Evolutionary conservation across 305 asterid species (phyloP), one percentile per base, ranked within the genome.

Genomic region (Galium porrigens): DNA sequence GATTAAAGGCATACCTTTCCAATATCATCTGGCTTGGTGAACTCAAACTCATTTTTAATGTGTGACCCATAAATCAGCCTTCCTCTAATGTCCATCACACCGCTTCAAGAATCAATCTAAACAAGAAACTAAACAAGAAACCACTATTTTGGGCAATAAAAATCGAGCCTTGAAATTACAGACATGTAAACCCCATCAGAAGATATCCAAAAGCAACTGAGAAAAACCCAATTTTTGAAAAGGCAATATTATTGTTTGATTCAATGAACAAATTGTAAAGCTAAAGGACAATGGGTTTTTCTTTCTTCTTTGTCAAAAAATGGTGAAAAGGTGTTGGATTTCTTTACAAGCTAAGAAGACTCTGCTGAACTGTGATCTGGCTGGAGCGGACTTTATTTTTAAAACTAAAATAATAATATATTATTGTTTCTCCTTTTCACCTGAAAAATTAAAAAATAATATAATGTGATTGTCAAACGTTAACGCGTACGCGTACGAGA

Each of bases 61-160:
- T 89, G 97, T 69, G 97, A 89, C 68, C 95, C 97, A 76, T 94
- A 88, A 74, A 87, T 81, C 42, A 89, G 94, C 76, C 94, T 83
- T 10, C 97, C 94, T 22, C 95, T 83, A 37, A 95, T 85, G 63
- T 83, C 79, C 97, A 84, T 84, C 80, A 78, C 83, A 22, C 61
- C 69, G 63, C 67, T 41, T 67, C 65, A 64, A 71, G 32, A 61
- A 49, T 34, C 49, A 68, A 60, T 53, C 44, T n/a, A n/a, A n/a
- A n/a, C n/a, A n/a, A n/a, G 57, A 55, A 9, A 0, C 22, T 9
- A 18, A 36, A 10, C n/a, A 59, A 8, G 18, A 7, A 3, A 36
- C 0, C 64, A 41, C 49, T 34, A 44, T 36, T 34, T 59, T 2
- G 27, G 8, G 65, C 12, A 54, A 81, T 70, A 70, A 80, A 80